Evolutionary conservation across 495 filamentous ascomycete genomes (phyloP), one percentile per base, ranked within the genome.

Genomic region (Podospora conica): DNA sequence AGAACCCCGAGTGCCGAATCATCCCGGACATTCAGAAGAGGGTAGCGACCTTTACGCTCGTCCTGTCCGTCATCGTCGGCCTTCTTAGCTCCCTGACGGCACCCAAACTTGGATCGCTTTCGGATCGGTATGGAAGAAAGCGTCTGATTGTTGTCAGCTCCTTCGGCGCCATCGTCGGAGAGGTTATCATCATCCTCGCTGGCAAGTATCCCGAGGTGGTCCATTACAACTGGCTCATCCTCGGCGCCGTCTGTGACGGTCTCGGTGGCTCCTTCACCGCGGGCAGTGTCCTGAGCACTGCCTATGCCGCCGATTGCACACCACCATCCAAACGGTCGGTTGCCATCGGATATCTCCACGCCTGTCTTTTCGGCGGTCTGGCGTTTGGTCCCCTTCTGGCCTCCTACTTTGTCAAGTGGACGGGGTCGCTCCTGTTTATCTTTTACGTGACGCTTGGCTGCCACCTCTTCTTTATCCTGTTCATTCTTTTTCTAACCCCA

Each of bases 241-340:
- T 93, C 6, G 91, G 91, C 20, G 84, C 84, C 27, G 80, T 90
- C 23, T 78, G 91, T 31, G 94, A 98, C 73, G 94, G 94, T 1
- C 70, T 97, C 0, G 86, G 87, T 21, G 95, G 94, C 18, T 96
- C 92, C 31, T 96, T 97, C 76, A 93, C 91, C 3, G 84, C 89
- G 1, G 87, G 85, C 3, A 89, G 91, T 80, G 90, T 95, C 10
- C 71, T 98, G 53, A 86, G 85, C 23, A 86, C 93, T 71, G 89
- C 94, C 0, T 98, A 98, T 74, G 89, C 88, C 7, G 85, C 91
- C 53, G 95, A 98, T 73, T 96, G 92, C 76, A 94, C 95, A 12
- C 80, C 87, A 18, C 90, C 91, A 0, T 86, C 87, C 27, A 84
- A 85, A 66, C 86, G 95, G 21, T 91, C 88, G 57, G 89, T 95